phyloP scores from a whole-genome alignment of 257 asterid species.

The Scutellaria minor region DNA sequence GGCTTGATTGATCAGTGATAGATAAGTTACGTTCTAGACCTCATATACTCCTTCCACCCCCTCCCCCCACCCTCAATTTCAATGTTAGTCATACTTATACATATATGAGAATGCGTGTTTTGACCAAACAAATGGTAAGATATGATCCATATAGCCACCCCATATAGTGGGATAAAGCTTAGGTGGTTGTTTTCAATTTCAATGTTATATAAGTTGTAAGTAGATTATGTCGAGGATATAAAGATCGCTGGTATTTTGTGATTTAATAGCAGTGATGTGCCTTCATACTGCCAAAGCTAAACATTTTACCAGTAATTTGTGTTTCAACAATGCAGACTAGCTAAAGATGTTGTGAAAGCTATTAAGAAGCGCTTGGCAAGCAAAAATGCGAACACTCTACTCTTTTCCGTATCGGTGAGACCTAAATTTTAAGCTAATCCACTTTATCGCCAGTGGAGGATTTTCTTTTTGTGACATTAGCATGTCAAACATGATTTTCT shows the following conservation, averaged over 20 bases:
- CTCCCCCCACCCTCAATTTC: neutral
- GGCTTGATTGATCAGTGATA: neutral
- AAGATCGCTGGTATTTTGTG: slow-evolving; percentile 14
- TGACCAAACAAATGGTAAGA: neutral
- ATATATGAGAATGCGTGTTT: neutral
- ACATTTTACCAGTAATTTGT: neutral
- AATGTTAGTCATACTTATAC: neutral
- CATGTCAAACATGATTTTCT: slow-evolving; percentile 20
- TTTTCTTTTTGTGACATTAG: slow-evolving; percentile 19
- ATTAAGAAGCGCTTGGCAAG: slow-evolving; percentile 89
- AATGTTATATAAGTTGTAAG: neutral
- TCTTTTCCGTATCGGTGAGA: slow-evolving; percentile 76
- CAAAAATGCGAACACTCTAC: slow-evolving; percentile 65
- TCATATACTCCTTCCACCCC: neutral
- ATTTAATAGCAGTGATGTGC: neutral
- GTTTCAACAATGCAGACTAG: slow-evolving; percentile 52
- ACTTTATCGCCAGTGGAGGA: slow-evolving; percentile 2
- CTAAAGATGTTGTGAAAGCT: slow-evolving; percentile 89
- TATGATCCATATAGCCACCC: slow-evolving; percentile 2
- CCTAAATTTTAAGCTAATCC: slow-evolving; percentile 15
- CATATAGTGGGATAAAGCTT: neutral
- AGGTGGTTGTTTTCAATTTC: neutral
- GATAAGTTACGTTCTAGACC: neutral
- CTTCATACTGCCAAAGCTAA: slow-evolving; percentile 27
- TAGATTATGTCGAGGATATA: neutral